Conservation (phyloP, 257 asterid species). For the Gynochthodes officinalis region DNA sequence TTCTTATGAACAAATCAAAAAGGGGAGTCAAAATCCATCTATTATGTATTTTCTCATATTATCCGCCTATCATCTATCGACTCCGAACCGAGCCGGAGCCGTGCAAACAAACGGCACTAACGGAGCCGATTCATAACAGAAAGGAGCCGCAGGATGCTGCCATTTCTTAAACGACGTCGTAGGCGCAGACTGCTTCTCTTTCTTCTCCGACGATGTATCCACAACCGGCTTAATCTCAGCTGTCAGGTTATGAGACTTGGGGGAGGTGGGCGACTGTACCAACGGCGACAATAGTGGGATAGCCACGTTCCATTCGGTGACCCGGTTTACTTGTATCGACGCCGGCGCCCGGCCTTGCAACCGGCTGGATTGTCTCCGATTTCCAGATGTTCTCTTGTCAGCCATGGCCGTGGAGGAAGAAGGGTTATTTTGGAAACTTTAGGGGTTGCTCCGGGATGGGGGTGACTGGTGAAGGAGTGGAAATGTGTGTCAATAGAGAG, state of each 20-base stretch:
- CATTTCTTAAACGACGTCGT: constrained; percentile 26
- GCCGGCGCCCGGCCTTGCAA: constrained; percentile 61
- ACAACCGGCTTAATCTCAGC: constrained; percentile 27
- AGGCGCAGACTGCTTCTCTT: constrained; percentile 28
- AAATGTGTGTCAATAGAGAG: constrained; percentile 10
- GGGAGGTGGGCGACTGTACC: constrained; percentile 50
- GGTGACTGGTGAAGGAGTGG: background rate
- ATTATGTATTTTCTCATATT: background rate
- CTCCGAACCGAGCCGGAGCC: constrained; percentile 25
- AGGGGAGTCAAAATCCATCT: background rate
- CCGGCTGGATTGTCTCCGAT: constrained; percentile 47
- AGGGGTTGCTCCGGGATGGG: background rate
- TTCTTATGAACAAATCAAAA: background rate
- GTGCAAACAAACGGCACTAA: constrained; percentile 47
- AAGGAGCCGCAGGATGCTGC: constrained; percentile 35
- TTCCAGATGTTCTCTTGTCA: constrained; percentile 23
- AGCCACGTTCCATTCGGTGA: constrained; percentile 58
- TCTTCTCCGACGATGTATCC: constrained; percentile 3
- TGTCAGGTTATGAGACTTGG: constrained; percentile 20
- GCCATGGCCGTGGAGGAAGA: constrained; percentile 37
- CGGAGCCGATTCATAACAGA: constrained; percentile 28
- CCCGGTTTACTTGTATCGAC: constrained; percentile 46
- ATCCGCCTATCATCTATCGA: constrained; percentile 33
- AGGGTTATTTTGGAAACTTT: background rate
- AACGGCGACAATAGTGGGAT: constrained; percentile 67